A percentile compares a stretch with the other conserved stretches of the same genome.
These are phyloP conservation scores for Sphaerosporella brunnea DNA, from an alignment of 495 filamentous ascomycete species.

Conservation along the genomic window DNA sequence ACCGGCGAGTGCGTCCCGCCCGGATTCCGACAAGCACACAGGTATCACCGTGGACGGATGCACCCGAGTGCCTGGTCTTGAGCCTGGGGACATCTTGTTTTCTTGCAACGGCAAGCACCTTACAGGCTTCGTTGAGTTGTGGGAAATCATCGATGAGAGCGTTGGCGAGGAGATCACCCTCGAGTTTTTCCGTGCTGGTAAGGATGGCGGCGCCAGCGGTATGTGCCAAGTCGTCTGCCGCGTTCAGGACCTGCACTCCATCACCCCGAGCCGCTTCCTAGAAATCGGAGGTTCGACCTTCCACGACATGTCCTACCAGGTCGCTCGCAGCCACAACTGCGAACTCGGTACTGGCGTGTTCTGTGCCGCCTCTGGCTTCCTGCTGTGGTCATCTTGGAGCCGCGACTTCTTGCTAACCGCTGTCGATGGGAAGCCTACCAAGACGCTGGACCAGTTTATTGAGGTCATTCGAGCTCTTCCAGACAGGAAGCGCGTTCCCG, in stretches of 20 bases:
- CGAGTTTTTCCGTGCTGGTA: slow-evolving; percentile 22
- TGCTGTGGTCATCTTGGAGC: slow-evolving; percentile 26
- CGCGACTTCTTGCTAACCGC: slow-evolving; percentile 25
- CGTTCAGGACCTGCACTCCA: slow-evolving; percentile 24
- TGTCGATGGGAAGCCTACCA: slow-evolving; percentile 24
- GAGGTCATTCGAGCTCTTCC: slow-evolving; percentile 22
- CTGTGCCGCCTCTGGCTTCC: slow-evolving; percentile 25
- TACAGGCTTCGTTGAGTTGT: slow-evolving; percentile 23
- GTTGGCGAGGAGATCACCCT: slow-evolving; percentile 23
- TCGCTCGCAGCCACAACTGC: slow-evolving; percentile 24
- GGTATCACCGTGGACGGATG: slow-evolving; percentile 8
- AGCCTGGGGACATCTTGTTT: slow-evolving; percentile 26
- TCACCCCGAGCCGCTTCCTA: slow-evolving; percentile 24
- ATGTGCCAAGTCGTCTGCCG: slow-evolving; percentile 19
- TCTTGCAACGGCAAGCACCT: slow-evolving; percentile 23
- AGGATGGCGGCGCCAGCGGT: slow-evolving; percentile 17
- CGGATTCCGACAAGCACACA: slow-evolving; percentile 1
- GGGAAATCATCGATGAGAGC: slow-evolving; percentile 26
- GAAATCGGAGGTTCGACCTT: slow-evolving; percentile 26
- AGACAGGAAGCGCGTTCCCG: slow-evolving; percentile 21
- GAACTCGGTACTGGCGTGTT: slow-evolving; percentile 25
- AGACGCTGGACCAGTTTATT: slow-evolving; percentile 24
- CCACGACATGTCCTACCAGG: slow-evolving; percentile 25
- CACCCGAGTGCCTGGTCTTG: slow-evolving; percentile 20
- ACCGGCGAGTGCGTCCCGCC: slow-evolving; percentile 17